Evolutionary conservation across 2,329 filamentous ascomycete species (phyloP), one percentile per base, ranked within the genome.

Genomic region (Diaporthe sp.): DNA sequence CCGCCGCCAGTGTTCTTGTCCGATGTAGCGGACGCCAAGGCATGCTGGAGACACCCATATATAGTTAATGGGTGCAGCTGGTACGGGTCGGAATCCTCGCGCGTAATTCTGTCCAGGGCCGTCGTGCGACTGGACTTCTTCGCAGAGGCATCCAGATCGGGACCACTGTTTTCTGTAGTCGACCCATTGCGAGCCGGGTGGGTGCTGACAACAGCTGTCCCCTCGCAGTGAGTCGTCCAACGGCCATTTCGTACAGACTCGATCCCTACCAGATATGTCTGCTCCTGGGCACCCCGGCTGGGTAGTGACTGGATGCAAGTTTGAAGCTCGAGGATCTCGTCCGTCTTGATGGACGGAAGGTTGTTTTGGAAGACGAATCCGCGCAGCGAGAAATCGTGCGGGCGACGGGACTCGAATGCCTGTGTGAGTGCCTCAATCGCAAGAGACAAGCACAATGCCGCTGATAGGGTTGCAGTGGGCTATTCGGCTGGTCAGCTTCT

Each of bases 121-220:
- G 10, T 13, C 17, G 28, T 58, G 31, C 31, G 55, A 8, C 9
- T 7, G 31, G 2, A 9, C 3, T 17, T 58, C 31, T 10, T 22
- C 2, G 8, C 4, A 37, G 22, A 9, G 8, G 12, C 6, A 2
- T 34, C 3, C 5, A 10, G 4, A 37, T 34, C 20, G 8, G 31
- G 4, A 12, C 31, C 9, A 17, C 31, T 13, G 1, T 0, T 17
- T 0, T 55, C 25, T 2, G 6, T 5, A 6, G 51, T n/a, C 13
- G 1, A 22, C 3, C 31, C 55, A 58, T 58, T 22, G 1, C 1
- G 10, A 53, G 10, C 15, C 5, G 1, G 3, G 9, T 58, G 9
- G 28, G 12, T 34, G 31, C 20, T 22, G 31, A 58, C 8, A 4
- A 58, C 31, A 37, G 55, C 55, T 12, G 31, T 58, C 4, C 55